Base-by-base conservation (phyloP, 805 yeast genomes). In the Yarrowia porcina region DNA sequence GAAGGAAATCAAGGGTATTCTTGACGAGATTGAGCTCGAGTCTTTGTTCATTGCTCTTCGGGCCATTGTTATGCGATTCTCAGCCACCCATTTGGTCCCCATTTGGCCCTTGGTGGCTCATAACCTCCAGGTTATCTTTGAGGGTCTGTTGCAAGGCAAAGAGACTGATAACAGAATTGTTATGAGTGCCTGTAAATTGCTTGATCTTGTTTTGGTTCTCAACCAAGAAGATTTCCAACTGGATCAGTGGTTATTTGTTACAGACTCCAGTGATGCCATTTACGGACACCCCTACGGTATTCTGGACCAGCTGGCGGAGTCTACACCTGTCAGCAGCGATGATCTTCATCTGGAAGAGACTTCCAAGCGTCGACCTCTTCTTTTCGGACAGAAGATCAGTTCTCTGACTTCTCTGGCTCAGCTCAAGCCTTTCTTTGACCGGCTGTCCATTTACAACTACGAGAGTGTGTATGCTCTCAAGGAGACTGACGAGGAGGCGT, bases 241-340 rank as follows among this genome's bases (percentile, higher is more conserved):
- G 73, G 73, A 83, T 65, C 94, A 90, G 69, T 93, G 98, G 98
- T 76, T 94, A 1, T 94, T 90, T 70, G 82, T 93, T 11, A 80
- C 85, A 27, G 90, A 88, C 68, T 84, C 83, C 17, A 79, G 84
- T 17, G 86, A 84, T 64, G 84, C 87, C 18, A 78, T 82, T 30
- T 80, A 78, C 67, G 78, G 79, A 64, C 74, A 71, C 18, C 65
- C 68, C 17, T 73, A 71, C 12, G 78, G 84, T 0, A 68, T 84
- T 13, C 74, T 84, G 23, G 91, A 87, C 64, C 72, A 75, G 64
- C 72, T 82, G 10, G 73, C 79, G 5, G 61, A 30, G 11, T 23
- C 64, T 3, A 18, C 65, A 5, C 50, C 67, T 23, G 38, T 30
- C 13, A 72, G 63, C 69, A 74, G 61, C 28, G 61, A 33, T 2